phyloP scores from a whole-genome alignment of 164 flowering plant species.

The Euptelea pleiosperma region DNA sequence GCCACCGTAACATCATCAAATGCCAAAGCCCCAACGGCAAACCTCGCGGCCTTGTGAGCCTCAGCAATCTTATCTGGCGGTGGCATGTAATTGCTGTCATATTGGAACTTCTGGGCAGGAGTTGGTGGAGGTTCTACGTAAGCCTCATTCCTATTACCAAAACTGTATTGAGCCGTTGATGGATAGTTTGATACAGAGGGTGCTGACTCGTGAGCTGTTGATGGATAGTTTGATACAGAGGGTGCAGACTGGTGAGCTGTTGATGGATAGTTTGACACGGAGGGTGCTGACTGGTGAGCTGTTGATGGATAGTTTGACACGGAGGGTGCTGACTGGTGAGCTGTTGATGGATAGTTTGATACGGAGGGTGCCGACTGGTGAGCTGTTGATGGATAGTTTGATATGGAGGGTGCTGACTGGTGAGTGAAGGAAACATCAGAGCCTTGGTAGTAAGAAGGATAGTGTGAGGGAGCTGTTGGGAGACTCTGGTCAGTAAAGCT shows the following conservation, averaged over 20 bases:
- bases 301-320: too few species aligned
- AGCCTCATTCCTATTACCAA: conserved; percentile 31
- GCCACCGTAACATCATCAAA: conserved; percentile 90
- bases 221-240: conserved; percentile 10
- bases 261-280: conserved; percentile 18
- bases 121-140: conserved; percentile 33
- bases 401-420: conserved; percentile 33
- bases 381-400: conserved; percentile 24
- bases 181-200: conserved; percentile 12
- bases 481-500: conserved; percentile 71
- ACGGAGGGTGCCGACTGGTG: conserved; percentile 3
- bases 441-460: conserved; percentile 64
- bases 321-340: not conserved
- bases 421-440: conserved; percentile 49
- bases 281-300: conserved; percentile 27
- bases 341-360: conserved; percentile 1
- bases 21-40: conserved; percentile 98
- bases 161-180: conserved; percentile 34
- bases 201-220: conserved; percentile 27
- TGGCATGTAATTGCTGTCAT: conserved; percentile 75
- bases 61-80: conserved; percentile 87
- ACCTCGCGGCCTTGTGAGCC: conserved; percentile 98
- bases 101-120: conserved; percentile 38
- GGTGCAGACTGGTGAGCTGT: conserved; percentile 25
- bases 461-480: conserved; percentile 67